phyloP scores from a whole-genome alignment of 495 filamentous ascomycete species.

The Aeminium ludgeri region DNA sequence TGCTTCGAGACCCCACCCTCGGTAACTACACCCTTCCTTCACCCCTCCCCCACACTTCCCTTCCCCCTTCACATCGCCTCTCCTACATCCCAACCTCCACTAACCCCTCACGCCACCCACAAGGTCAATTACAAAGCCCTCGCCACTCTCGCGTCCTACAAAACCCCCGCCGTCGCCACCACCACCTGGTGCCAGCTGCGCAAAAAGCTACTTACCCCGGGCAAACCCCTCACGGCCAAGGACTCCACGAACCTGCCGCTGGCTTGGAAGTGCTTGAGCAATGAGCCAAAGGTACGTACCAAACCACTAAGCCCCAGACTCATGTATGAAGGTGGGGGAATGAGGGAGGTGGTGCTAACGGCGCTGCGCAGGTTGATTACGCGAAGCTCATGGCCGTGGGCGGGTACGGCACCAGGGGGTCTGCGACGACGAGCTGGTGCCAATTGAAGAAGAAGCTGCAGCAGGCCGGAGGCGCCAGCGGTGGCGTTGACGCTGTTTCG shows the following conservation, averaged over 20 bases:
- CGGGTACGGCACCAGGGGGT: constrained; percentile 24
- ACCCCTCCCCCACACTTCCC: no score
- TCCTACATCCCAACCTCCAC: neutral
- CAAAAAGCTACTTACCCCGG: neutral
- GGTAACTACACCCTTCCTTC: neutral
- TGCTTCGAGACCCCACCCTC: constrained; percentile 7
- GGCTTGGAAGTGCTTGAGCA: constrained; percentile 11
- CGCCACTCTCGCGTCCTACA: neutral
- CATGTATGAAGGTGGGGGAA: neutral
- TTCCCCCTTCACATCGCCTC: no score
- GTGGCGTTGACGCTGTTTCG: neutral
- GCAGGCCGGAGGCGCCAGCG: no score
- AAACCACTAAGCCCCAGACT: neutral
- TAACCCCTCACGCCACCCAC: neutral
- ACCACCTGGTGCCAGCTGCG: neutral
- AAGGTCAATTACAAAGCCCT: constrained; percentile 1
- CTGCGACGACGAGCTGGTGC: constrained; percentile 14
- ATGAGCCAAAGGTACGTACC: constrained; percentile 9
- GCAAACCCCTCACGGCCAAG: neutral
- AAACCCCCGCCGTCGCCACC: neutral
- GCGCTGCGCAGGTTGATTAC: constrained; percentile 25
- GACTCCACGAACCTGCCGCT: constrained; percentile 9
- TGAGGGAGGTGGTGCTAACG: neutral
- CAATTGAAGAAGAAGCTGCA: neutral
- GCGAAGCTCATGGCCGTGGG: constrained; percentile 24